Base-by-base conservation (phyloP, 371 early-diverging fungal genomes). In the Batkoa obscura region DNA sequence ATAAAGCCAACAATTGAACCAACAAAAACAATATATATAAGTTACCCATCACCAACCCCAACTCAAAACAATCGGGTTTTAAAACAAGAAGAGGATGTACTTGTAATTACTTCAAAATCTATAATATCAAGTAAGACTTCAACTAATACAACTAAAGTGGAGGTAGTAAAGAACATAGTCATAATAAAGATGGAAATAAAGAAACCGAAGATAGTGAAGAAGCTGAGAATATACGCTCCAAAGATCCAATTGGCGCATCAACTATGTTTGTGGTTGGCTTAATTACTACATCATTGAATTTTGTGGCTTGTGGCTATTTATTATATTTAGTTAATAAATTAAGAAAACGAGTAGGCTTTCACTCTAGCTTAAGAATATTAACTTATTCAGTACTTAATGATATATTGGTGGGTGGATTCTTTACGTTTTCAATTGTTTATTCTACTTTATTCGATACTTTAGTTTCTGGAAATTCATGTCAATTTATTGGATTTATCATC, bases 401-500 rank as follows among this genome's bases (percentile, higher is more conserved):
- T 45, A 55, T 55, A 32, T 33, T 55, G 45, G 55, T 55, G 30
- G 55, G 55, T 2, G 41, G 30, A n/a, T 55, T 55, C 31, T 55
- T 55, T 55, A 55, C 55, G 8, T 5, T 43, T 23, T 43, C 43
- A 6, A 55, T 55, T 10, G 43, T 55, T 6, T 55, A 55, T 31
- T 55, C 55, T n/a, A 43, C 43, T 8, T 33, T 55, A 23, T 55
- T 55, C 43, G 15, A 43, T 31, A 12, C 15, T 2, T 30, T 55
- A 23, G 43, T 55, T 8, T 17, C 13, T 3, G 55, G 55, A 13
- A 43, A 30, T 10, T 15, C 43, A 23, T 55, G 55, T 33, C n/a
- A 9, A 43, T 15, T 32, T 42, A 55, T 55, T 43, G 55, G 55
- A 8, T 55, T 43, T 34, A 43, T 41, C 31, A 55, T 55, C 45